Conservation (phyloP, 176 grass and related monocot species). For the Dactylis glomerata region DNA sequence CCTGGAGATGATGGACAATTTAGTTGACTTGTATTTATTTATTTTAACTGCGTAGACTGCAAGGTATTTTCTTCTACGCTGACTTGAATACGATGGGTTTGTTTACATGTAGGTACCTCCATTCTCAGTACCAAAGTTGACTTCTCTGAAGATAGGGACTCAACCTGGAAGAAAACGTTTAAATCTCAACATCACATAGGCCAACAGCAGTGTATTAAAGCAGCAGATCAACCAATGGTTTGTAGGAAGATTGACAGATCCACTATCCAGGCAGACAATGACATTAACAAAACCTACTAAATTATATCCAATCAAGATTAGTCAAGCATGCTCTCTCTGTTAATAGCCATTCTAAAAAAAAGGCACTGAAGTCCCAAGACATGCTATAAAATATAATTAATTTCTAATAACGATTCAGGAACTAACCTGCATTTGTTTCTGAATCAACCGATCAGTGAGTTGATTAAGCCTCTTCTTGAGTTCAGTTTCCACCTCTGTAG, state of each 20-base stretch:
- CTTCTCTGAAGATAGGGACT: constrained; percentile 87
- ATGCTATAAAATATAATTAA: background rate
- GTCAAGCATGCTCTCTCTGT: background rate
- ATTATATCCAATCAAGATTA: background rate
- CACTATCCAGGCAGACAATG: background rate
- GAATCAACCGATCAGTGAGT: constrained; percentile 95
- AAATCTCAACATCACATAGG: background rate
- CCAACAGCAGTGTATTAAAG: background rate
- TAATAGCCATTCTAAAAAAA: background rate
- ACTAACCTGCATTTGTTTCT: constrained; percentile 90
- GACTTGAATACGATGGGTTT: background rate
- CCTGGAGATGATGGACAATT: constrained; percentile 39
- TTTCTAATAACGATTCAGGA: background rate
- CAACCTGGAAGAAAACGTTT: constrained; percentile 47
- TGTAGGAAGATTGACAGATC: background rate
- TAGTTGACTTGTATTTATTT: background rate
- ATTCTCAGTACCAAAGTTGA: constrained; percentile 72
- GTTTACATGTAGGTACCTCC: constrained; percentile 40
- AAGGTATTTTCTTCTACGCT: background rate
- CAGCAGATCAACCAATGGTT: background rate
- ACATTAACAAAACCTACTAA: background rate
- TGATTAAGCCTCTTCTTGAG: constrained; percentile 94
- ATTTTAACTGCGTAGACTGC: background rate
- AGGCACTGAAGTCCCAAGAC: background rate
- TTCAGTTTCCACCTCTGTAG: constrained; percentile 82